Conservation (phyloP, 441 rosid species). For the Theobroma grandiflorum region DNA sequence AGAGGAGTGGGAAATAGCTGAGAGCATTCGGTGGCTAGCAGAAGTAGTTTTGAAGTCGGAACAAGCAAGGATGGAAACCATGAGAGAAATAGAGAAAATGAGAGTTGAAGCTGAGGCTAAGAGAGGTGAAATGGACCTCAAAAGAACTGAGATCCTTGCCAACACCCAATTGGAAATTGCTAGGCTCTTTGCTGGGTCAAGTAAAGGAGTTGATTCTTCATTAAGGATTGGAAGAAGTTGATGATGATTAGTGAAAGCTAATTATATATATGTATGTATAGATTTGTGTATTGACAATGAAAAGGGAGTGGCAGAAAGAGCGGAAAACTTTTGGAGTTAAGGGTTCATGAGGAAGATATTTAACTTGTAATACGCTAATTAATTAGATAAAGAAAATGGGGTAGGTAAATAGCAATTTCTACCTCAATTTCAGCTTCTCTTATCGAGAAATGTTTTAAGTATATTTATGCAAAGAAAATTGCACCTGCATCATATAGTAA, state of each 20-base stretch:
- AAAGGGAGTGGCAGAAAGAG: not conserved
- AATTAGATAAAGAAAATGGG: constrained; percentile 27
- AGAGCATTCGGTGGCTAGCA: constrained; percentile 86
- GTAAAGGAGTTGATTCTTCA: constrained; percentile 75
- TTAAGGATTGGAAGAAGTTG: constrained; percentile 80
- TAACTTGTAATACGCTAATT: constrained; percentile 12
- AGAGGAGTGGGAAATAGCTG: constrained; percentile 70
- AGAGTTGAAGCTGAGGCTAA: constrained; percentile 87
- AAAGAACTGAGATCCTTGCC: constrained; percentile 90
- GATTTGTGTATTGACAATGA: constrained; percentile 20
- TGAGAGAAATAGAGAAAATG: constrained; percentile 89
- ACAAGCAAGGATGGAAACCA: constrained; percentile 85
- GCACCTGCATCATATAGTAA: not conserved
- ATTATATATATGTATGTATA: constrained; percentile 17
- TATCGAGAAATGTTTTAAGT: not conserved
- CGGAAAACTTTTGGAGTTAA: not conserved
- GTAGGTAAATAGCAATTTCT: constrained; percentile 16
- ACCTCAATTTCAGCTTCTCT: not conserved
- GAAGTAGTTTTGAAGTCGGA: constrained; percentile 87
- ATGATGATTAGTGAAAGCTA: constrained; percentile 17
- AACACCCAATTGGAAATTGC: constrained; percentile 93
- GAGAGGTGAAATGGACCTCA: constrained; percentile 88
- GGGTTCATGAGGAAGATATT: constrained; percentile 18
- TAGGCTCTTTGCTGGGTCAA: constrained; percentile 68
- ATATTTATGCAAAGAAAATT: not conserved